These are phyloP conservation scores for Cladophialophora immunda DNA, from an alignment of 2,329 filamentous ascomycete genomes.

Conservation along the genomic window DNA sequence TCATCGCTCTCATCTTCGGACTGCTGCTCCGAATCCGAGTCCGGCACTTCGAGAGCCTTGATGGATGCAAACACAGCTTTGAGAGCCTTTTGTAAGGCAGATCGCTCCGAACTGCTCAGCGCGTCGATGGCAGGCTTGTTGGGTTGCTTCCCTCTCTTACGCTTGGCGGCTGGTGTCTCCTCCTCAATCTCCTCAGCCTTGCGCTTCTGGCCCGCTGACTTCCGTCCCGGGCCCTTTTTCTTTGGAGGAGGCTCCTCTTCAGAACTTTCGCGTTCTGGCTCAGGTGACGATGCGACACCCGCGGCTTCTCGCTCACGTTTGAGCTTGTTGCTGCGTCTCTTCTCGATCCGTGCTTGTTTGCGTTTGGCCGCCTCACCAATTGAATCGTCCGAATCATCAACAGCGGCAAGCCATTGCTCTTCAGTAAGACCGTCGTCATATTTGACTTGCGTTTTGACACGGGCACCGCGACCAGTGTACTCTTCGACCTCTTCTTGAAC, in stretches of 20 bases:
- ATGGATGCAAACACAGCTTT: conserved; percentile 79
- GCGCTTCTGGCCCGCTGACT: conserved; percentile 81
- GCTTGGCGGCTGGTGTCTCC: conserved; percentile 78
- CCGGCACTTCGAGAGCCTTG: conserved; percentile 83
- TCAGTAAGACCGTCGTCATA: conserved; percentile 98
- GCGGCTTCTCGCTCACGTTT: conserved; percentile 61
- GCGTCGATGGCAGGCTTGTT: conserved; percentile 71
- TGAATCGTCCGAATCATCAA: conserved; percentile 94
- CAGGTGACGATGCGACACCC: conserved; percentile 74
- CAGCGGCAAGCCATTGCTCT: conserved; percentile 98
- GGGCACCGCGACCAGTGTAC: conserved; percentile 83
- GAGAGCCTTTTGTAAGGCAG: conserved; percentile 80
- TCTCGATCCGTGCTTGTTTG: conserved; percentile 85
- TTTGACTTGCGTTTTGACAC: conserved; percentile 91
- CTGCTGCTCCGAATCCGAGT: conserved; percentile 62
- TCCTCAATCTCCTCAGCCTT: conserved; percentile 81
- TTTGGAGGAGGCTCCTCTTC: conserved; percentile 66
- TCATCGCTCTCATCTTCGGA: conserved; percentile 61
- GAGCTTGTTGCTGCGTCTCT: conserved; percentile 77
- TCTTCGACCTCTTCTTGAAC: conserved; percentile 78
- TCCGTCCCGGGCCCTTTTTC: conserved; percentile 74
- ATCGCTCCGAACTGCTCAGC: conserved; percentile 74
- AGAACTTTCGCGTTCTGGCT: conserved; percentile 80
- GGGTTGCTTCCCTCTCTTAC: conserved; percentile 76
- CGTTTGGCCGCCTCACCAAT: conserved; percentile 92